Base-by-base conservation (phyloP, 305 asterid species). In the Ajuga reptans region DNA sequence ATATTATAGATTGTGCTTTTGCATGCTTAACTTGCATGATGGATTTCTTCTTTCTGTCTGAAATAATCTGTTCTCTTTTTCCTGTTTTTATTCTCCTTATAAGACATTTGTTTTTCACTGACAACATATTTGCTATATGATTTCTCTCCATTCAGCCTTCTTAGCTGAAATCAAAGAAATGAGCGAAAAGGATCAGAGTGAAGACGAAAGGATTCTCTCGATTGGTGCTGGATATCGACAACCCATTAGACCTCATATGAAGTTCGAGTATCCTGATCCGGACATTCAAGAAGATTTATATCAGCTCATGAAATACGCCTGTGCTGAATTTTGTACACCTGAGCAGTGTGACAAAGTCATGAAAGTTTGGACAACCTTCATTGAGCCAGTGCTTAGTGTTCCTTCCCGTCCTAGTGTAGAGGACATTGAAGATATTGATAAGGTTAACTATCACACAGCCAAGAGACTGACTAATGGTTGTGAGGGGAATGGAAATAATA, bases 271-370 rank as follows among this genome's bases (percentile, higher is more conserved):
- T 80, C 81, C 89, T 29, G 98, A 92, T 82, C 82, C 83, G 3
- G 89, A 84, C 65, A 77, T 92, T 80, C 98, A 92, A 60, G 93
- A 88, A 75, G 96, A 92, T 83, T 78, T 92, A 41, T 85, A 82
- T 78, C 89, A 85, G 76, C 89, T 92, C 80, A 84, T 92, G 62
- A 85, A 90, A 73, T 86, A 79, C 50, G 81, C 97, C 14, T 86
- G 90, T 81, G 85, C 78, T 67, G 91, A 86, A 90, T 74, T 85
- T 72, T 92, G 97, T 79, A 78, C 96, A 45, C 78, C 87, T 4
- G 98, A 90, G 74, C 96, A 84, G 73, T 71, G 72, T 51, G 93
- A 84, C 65, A 90, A 86, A 78, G 81, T 88, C 78, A 80, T 90
- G 97, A 86, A 75, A 73, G 78, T 92, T 41, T 92, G 98, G 98